Evolutionary conservation across 257 asterid species (phyloP).

Genomic region (Solanum neorickii): DNA sequence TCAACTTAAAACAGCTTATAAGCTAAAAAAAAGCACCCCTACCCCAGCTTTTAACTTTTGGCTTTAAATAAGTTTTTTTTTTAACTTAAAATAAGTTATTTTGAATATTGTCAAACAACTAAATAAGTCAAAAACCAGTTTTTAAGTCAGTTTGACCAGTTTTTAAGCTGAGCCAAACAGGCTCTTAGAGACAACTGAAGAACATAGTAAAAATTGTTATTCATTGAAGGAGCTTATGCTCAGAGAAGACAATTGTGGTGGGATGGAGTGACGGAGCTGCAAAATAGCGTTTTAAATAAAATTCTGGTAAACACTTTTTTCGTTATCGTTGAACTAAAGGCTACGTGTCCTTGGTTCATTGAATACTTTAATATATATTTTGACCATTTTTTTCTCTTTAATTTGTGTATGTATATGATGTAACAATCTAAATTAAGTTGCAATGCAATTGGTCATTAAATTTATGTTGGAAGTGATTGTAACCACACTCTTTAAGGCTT

Average conservation of each 20-base stretch:
- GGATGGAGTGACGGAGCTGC: background rate
- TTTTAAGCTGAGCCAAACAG: too few species aligned
- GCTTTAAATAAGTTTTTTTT: too few species aligned
- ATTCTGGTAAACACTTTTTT: background rate
- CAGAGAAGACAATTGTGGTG: background rate
- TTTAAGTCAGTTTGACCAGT: too few species aligned
- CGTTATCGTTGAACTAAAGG: background rate
- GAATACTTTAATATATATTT: background rate
- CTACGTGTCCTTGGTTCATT: background rate
- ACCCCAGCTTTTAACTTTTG: too few species aligned
- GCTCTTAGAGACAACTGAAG: background rate
- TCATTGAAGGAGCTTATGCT: background rate
- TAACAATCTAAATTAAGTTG: background rate
- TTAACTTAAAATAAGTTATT: too few species aligned
- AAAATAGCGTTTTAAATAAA: too few species aligned
- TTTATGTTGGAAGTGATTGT: background rate
- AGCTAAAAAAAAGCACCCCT: too few species aligned
- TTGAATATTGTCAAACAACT: too few species aligned
- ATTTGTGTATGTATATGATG: background rate
- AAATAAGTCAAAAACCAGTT: too few species aligned
- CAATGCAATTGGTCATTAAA: background rate
- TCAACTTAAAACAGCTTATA: too few species aligned
- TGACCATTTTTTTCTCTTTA: background rate
- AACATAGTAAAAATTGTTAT: background rate
- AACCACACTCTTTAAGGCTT: background rate